Evolutionary conservation across 225 moss, liverwort and hornwort species (phyloP).

Genomic region (Climacium dendroides): DNA sequence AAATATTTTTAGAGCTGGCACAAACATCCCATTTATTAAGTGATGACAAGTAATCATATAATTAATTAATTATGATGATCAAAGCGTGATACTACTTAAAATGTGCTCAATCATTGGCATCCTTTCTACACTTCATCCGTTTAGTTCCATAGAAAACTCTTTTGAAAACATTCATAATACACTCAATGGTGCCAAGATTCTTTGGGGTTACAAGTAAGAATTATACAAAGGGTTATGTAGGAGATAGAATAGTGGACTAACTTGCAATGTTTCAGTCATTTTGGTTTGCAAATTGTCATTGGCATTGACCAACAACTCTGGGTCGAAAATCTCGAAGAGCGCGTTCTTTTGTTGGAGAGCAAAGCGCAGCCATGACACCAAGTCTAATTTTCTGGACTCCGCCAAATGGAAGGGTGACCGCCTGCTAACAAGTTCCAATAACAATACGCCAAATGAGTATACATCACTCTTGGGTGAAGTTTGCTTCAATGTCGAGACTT

Average conservation of each 20-base stretch:
- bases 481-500: not conserved
- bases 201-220: rapidly evolving
- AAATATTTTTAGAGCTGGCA: not conserved
- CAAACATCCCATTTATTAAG: not conserved
- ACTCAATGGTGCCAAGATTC: not conserved
- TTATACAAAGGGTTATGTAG: rapidly evolving
- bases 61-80: not conserved
- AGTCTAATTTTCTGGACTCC: not conserved
- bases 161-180: not conserved
- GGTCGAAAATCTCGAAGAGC: constrained; percentile 15
- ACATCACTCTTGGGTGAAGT: constrained; percentile 38
- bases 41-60: not conserved
- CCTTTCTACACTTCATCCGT: rapidly evolving
- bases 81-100: not conserved
- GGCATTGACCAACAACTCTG: not conserved
- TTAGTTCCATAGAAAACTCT: no score
- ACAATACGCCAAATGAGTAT: constrained; percentile 42
- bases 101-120: no score
- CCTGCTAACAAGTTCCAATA: constrained; percentile 40
- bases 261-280: constrained; percentile 34
- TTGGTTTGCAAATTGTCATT: not conserved
- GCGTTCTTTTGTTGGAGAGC: constrained; percentile 17
- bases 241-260: not conserved
- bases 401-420: constrained; percentile 5
- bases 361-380: constrained; percentile 30